Evolutionary conservation across 768 basidiomycete species (phyloP).

Genomic region (Xanthoconium purpureum): DNA sequence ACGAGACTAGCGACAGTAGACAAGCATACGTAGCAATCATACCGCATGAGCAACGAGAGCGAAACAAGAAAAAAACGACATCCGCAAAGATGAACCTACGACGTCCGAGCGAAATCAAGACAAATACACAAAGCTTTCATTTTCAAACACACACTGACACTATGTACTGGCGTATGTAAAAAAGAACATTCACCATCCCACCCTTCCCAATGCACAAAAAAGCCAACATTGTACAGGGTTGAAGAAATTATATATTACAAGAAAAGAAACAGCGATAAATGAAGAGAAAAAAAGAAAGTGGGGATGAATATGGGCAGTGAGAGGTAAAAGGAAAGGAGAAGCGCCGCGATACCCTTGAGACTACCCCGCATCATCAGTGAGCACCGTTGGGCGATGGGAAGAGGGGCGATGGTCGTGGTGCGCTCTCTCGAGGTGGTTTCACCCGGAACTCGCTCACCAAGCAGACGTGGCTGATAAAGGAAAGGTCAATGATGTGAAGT

Average conservation of each 20-base stretch:
- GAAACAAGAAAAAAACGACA: too few relatives aligned
- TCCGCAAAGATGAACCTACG: too few relatives aligned
- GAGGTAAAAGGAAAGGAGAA: background rate
- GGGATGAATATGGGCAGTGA: slow-evolving; percentile 4
- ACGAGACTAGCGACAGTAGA: too few relatives aligned
- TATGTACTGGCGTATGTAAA: slow-evolving; percentile 21
- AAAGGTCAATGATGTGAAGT: slow-evolving; percentile 1
- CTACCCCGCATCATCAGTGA: slow-evolving; percentile 18
- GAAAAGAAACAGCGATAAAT: slow-evolving; percentile 25
- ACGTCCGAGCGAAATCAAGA: background rate
- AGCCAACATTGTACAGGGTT: slow-evolving; percentile 27
- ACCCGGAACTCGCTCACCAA: slow-evolving; percentile 75
- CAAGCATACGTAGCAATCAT: too few relatives aligned
- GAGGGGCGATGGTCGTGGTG: slow-evolving; percentile 36
- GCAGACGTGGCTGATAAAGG: slow-evolving; percentile 60
- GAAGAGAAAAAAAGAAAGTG: slow-evolving; percentile 11
- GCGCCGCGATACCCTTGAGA: slow-evolving; percentile 6
- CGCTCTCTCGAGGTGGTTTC: slow-evolving; percentile 59
- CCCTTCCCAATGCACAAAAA: slow-evolving; percentile 20
- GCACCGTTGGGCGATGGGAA: slow-evolving; percentile 40
- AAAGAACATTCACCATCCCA: slow-evolving; percentile 6
- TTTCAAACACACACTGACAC: slow-evolving; percentile 11
- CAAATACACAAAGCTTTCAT: slow-evolving; percentile 15
- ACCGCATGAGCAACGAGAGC: too few relatives aligned
- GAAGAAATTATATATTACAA: slow-evolving; percentile 25